Percentiles rank a stretch among this genome's conserved stretches.
Conservation (phyloP, 164 flowering plant species). For the Stephania cephalantha region DNA sequence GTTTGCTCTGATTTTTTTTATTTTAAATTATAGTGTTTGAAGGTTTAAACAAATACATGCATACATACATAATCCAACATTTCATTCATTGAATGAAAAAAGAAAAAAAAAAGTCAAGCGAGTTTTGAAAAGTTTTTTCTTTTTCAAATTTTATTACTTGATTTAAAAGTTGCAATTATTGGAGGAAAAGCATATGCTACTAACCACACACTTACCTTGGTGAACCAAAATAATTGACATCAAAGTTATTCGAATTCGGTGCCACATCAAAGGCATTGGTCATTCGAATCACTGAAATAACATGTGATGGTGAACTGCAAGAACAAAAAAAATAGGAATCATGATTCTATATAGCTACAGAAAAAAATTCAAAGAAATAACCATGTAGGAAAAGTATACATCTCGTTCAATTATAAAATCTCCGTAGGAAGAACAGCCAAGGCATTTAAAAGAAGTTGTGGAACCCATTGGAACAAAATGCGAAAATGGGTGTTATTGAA, state of each 20-base stretch:
- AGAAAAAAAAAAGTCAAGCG: background rate
- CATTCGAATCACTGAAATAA: constrained; percentile 41
- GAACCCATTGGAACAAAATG: background rate
- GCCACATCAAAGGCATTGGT: constrained; percentile 54
- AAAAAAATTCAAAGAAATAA: background rate
- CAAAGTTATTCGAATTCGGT: constrained; percentile 29
- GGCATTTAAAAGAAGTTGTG: background rate
- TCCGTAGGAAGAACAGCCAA: background rate
- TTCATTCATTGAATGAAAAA: background rate
- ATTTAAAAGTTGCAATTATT: background rate
- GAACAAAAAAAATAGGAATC: background rate
- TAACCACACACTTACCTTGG: constrained; percentile 39
- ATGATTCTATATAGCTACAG: background rate
- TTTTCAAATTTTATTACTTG: background rate
- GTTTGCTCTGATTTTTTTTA: background rate
- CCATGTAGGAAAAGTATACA: background rate
- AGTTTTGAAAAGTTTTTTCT: background rate
- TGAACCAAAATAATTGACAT: constrained; percentile 13
- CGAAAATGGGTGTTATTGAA: background rate
- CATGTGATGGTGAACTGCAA: constrained; percentile 71
- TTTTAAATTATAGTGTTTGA: no score
- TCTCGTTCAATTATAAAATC: background rate
- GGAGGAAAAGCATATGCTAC: background rate
- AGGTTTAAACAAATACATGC: no score
- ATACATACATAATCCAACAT: no score